These are phyloP conservation scores for Kuraishia capsulata DNA, from an alignment of 805 yeast genomes.

Conservation along the genomic window DNA sequence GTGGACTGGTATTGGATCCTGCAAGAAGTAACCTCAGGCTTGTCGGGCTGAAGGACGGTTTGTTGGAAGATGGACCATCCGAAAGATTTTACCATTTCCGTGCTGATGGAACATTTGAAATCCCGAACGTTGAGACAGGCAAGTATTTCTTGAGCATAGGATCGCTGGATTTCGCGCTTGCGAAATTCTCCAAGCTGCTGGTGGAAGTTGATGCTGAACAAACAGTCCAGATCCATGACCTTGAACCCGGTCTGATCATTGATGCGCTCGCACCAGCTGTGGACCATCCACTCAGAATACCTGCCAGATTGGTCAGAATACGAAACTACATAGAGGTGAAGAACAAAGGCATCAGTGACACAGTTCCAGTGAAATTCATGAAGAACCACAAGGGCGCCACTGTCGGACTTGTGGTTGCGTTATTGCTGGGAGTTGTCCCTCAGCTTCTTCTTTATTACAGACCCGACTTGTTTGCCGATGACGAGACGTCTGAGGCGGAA, in stretches of 20 bases:
- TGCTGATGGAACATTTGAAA: slow-evolving; percentile 8
- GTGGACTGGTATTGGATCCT: slow-evolving; percentile 10
- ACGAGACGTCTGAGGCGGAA: not conserved
- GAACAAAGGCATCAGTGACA: slow-evolving; percentile 10
- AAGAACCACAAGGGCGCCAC: slow-evolving; percentile 11
- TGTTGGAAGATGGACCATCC: not conserved
- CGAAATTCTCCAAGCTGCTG: slow-evolving; percentile 6
- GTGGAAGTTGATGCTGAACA: slow-evolving; percentile 5
- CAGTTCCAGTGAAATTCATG: slow-evolving; percentile 8
- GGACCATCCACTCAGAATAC: not conserved
- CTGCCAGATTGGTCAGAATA: slow-evolving; percentile 5
- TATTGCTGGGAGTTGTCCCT: slow-evolving; percentile 12
- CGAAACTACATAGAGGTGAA: slow-evolving; percentile 10
- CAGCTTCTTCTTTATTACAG: slow-evolving; percentile 14
- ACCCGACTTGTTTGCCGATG: slow-evolving; percentile 11
- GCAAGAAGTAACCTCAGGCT: slow-evolving; percentile 8
- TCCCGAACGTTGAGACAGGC: slow-evolving; percentile 6
- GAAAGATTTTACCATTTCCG: slow-evolving; percentile 7
- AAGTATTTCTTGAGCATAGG: slow-evolving; percentile 9
- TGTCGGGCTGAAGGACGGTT: not conserved
- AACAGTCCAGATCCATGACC: slow-evolving; percentile 1
- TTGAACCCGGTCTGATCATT: not conserved
- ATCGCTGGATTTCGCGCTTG: slow-evolving; percentile 12
- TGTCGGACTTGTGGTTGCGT: slow-evolving; percentile 2
- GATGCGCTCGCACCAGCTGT: not conserved